These are phyloP conservation scores for Epithemia pelagica DNA, from an alignment of 108 stramenopile genomes.

Conservation along the genomic window DNA sequence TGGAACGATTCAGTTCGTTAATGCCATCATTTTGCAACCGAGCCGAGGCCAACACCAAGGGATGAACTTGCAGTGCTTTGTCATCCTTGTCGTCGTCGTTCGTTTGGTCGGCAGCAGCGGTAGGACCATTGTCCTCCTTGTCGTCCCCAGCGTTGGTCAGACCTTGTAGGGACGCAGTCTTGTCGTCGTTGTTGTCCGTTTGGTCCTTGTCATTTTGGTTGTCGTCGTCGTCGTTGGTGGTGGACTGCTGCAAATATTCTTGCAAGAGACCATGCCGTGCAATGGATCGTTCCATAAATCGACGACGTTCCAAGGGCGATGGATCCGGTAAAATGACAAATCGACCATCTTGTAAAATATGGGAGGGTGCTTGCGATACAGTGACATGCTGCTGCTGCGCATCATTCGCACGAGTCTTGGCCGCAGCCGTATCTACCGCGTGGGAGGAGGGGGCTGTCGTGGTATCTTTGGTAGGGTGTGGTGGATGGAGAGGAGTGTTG, in stretches of 20 bases:
- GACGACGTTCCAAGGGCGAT: conserved; percentile 34
- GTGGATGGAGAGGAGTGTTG: no score
- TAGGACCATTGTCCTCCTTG: conserved; percentile 5
- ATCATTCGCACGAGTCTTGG: background rate
- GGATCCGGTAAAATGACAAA: conserved; percentile 62
- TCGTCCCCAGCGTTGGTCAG: background rate
- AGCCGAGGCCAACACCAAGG: conserved; percentile 71
- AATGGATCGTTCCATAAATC: conserved; percentile 67
- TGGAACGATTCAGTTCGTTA: conserved; percentile 71
- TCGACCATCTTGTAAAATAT: conserved; percentile 72
- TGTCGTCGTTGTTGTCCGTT: background rate
- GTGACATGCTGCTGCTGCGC: conserved; percentile 8
- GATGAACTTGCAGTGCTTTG: conserved; percentile 47
- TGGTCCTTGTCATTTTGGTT: conserved; percentile 7
- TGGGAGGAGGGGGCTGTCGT: no score
- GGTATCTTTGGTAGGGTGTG: no score
- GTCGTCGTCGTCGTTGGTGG: conserved; percentile 13
- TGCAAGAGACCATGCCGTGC: conserved; percentile 54
- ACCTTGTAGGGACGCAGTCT: background rate
- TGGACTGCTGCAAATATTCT: conserved; percentile 11
- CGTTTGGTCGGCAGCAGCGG: background rate
- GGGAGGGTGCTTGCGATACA: conserved; percentile 55
- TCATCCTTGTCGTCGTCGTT: conserved; percentile 20
- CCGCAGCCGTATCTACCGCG: no score
- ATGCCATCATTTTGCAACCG: conserved; percentile 57